phyloP scores from a whole-genome alignment of 177 flowering plant species.

The Tripterygium wilfordii region DNA sequence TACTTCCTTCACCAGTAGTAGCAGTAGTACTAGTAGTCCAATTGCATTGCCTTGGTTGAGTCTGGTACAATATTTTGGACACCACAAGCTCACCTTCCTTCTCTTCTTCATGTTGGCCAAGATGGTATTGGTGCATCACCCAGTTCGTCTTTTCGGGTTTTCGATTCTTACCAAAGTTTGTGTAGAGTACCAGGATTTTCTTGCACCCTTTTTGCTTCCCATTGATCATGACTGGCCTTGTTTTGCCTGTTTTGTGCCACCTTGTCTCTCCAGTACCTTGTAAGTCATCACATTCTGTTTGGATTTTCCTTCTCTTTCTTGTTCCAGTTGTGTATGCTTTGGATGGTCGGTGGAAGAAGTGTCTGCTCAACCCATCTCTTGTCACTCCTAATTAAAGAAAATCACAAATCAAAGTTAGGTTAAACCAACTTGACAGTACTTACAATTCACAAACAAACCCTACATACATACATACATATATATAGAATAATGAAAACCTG shows the following conservation, averaged over 20 bases:
- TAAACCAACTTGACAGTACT: conserved; percentile 46
- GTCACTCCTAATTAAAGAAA: too few relatives aligned
- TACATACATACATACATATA: too few relatives aligned
- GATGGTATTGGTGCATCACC: conserved; percentile 96
- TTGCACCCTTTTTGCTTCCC: conserved; percentile 94
- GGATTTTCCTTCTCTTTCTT: conserved; percentile 81
- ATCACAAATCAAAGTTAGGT: conserved; percentile 60
- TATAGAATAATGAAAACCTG: too few relatives aligned
- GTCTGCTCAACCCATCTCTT: conserved; percentile 82
- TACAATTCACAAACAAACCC: too few relatives aligned
- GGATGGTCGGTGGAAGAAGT: conserved; percentile 92
- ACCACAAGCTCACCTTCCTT: conserved; percentile 94
- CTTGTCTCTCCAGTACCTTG: conserved; percentile 90
- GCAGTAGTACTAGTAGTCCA: conserved; percentile 43
- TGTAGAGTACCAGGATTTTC: conserved; percentile 84
- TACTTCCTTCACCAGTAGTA: conserved; percentile 32
- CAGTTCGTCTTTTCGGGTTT: conserved; percentile 92
- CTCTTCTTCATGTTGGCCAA: conserved; percentile 85
- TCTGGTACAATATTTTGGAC: conserved; percentile 86
- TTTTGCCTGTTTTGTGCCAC: conserved; percentile 96
- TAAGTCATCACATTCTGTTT: conserved; percentile 79
- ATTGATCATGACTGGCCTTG: conserved; percentile 80
- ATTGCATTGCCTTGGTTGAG: conserved; percentile 86
- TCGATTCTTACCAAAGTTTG: conserved; percentile 80
- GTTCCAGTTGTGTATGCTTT: conserved; percentile 96